phyloP scores from a whole-genome alignment of 352 stramenopile species.

The Phytophthora lateralis region DNA sequence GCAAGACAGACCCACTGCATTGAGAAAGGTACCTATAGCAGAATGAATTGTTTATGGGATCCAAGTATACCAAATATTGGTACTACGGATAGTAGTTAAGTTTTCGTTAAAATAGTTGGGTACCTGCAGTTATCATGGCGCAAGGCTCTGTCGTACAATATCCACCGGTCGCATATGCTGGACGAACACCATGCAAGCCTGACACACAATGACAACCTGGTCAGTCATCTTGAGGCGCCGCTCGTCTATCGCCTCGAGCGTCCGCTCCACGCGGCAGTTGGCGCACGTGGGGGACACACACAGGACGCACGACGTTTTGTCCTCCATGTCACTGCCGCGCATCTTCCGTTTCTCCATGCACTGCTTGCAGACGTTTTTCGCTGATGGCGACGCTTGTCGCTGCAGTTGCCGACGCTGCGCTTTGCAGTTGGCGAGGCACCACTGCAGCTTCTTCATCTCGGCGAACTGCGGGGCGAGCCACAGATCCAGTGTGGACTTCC shows the following conservation, averaged over 20 bases:
- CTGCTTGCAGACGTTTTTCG: conserved; percentile 20
- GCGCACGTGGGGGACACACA: conserved; percentile 32
- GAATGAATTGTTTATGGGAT: background rate
- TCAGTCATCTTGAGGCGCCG: conserved; percentile 22
- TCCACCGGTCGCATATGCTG: conserved; percentile 31
- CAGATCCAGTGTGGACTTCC: conserved; percentile 25
- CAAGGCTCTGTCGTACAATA: conserved; percentile 22
- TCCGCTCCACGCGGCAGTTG: conserved; percentile 28
- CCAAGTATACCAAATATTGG: too few species aligned
- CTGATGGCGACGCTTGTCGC: conserved; percentile 21
- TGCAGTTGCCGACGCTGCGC: conserved; percentile 26
- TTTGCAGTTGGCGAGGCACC: conserved; percentile 31
- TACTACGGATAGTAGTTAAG: too few species aligned
- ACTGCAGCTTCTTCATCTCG: conserved; percentile 41
- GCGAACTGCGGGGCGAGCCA: conserved; percentile 28
- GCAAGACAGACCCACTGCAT: conserved; percentile 14
- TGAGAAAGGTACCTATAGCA: conserved; percentile 1
- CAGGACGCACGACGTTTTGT: conserved; percentile 24
- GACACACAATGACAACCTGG: conserved; percentile 28
- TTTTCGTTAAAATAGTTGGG: background rate
- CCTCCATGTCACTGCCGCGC: conserved; percentile 18
- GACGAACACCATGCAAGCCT: conserved; percentile 29
- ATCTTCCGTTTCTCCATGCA: conserved; percentile 28
- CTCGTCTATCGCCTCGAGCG: conserved; percentile 26
- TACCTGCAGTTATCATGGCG: conserved; percentile 13